phyloP scores from a whole-genome alignment of 1,284 basidiomycete genomes.

The Cryptococcus depauperatus region DNA sequence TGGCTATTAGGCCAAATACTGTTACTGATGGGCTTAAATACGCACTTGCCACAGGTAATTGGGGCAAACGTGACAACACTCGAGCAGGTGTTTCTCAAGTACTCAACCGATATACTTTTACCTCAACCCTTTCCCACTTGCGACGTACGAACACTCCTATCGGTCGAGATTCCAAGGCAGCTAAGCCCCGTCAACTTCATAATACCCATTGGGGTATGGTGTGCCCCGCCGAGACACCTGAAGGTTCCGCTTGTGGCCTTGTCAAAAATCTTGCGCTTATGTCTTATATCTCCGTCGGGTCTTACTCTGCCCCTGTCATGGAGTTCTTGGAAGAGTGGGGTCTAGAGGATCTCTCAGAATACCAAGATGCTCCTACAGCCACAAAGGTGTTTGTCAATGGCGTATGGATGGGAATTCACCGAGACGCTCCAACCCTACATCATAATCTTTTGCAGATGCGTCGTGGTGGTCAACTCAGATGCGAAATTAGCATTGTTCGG shows the following conservation, averaged over 20 bases:
- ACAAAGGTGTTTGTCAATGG: slow-evolving; percentile 99
- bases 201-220: slow-evolving; percentile 99
- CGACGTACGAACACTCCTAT: slow-evolving; percentile 97
- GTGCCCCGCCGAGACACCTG: slow-evolving; percentile 96
- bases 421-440: slow-evolving; percentile 84
- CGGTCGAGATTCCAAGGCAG: slow-evolving; percentile 97
- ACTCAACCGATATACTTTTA: slow-evolving; percentile 96
- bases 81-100: slow-evolving; percentile 99
- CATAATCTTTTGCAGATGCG: slow-evolving; percentile 87
- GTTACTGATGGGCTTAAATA: slow-evolving; percentile 98
- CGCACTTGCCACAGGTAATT: slow-evolving; percentile 96
- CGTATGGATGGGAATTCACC: slow-evolving; percentile 99
- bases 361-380: slow-evolving; percentile 70
- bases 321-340: slow-evolving; percentile 99
- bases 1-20: slow-evolving; percentile 90
- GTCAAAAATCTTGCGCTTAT: slow-evolving; percentile 98
- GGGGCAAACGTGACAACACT: slow-evolving; percentile 98
- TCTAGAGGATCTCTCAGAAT: slow-evolving; percentile 83
- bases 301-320: slow-evolving; percentile 90
- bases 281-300: slow-evolving; percentile 96
- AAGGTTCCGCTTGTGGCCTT: slow-evolving; percentile 97
- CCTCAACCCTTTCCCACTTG: slow-evolving; percentile 94
- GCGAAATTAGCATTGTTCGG: slow-evolving; percentile 92
- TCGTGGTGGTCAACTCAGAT: slow-evolving; percentile 88
- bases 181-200: slow-evolving; percentile 97